Base-by-base conservation (phyloP, 2,329 filamentous ascomycete genomes). In the Metarhizium album region DNA sequence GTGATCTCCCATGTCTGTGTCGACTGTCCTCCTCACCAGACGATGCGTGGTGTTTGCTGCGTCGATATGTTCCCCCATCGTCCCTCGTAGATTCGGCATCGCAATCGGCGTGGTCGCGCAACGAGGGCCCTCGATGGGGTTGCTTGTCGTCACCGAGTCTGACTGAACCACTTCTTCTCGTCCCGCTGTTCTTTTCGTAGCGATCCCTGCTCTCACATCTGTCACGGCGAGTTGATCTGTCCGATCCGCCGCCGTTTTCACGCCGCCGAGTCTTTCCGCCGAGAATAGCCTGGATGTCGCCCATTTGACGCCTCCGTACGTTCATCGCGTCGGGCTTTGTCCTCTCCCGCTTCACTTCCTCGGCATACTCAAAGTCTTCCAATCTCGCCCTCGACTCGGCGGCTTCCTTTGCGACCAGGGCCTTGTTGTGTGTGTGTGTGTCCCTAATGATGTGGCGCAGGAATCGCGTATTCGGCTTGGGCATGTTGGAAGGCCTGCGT, bases 391-490 rank as follows among this genome's bases (percentile, higher is more conserved):
- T 76, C 0, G 89, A 83, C 57, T 97, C 90, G 46, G 86, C 82
- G 24, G 84, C 83, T 65, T 97, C 91, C 62, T 84, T 94, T 1
- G 86, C 87, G 18, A 89, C 79, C 29, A 97, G 74, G 1, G 88
- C 86, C 23, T 86, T 82, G 75, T 98, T 98, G 69, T 98, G 91
- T 49, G 70, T 85, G 59, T 94, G 86, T 8, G 89, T 94, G 58
- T 93, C 86, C 55, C 84, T 86, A 54, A 98, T 88, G 51, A 97
- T 87, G 60, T 93, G 86, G 52, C 83, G 83, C 42, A 98, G 71
- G 64, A 97, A 97, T 33, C 86, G 80, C 0, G 87, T 96, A 61
- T 98, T 97, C 3, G 91, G 90, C 64, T 91, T 96, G 1, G 87
- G 88, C 55, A 83, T 80, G 58, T 79, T 78, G 45, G 78, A 69